Evolutionary conservation across 163 green algal species (phyloP), one percentile per base, ranked within the genome.

Genomic region (Scenedesmus sp.): DNA sequence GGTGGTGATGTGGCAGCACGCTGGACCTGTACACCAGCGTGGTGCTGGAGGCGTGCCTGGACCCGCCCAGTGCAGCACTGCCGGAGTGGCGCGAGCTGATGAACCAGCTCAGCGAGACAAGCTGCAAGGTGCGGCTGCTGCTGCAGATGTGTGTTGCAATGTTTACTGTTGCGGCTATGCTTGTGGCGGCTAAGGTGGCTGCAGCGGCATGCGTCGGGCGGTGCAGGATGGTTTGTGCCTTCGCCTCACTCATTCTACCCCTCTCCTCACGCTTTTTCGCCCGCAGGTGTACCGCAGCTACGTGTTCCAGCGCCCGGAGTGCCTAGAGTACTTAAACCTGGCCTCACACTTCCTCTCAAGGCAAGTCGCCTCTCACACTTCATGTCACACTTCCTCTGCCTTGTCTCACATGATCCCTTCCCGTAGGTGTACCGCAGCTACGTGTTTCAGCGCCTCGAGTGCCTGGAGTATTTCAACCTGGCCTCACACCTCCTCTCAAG

Each of bases 271-370:
- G 34, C 34, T 46, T 46, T 46, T 46, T 46, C 34, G 34, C 13
- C 79, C 92, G 5, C 93, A 95, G 95, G 10, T 95, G 93, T 98
- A 98, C 94, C 93, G 97, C 13, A 88, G 91, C 8, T 94, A 99
- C 34, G 98, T 99, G 82, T 97, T 97, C 62, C 87, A 95, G 18
- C 95, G 97, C 84, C 93, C 95, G 0, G 95, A 96, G 59, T 99
- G 99, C 88, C 96, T 99, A 20, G 92, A 97, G 52, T 99, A 98
- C 95, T 99, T 99, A 95, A 94, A 97, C 87, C 89, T 95, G 57
- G 96, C 94, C 57, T 16, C 4, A 12, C 34, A 46, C 34, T 46
- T 46, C 34, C 34, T 46, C 34, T 46, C 34, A 46, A 46, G 34
- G 34, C 34, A 46, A 46, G 34, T 46, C 34, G 34, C 34, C 1